Conservation (phyloP, 768 basidiomycete species). For the Cytidiella melzeri region DNA sequence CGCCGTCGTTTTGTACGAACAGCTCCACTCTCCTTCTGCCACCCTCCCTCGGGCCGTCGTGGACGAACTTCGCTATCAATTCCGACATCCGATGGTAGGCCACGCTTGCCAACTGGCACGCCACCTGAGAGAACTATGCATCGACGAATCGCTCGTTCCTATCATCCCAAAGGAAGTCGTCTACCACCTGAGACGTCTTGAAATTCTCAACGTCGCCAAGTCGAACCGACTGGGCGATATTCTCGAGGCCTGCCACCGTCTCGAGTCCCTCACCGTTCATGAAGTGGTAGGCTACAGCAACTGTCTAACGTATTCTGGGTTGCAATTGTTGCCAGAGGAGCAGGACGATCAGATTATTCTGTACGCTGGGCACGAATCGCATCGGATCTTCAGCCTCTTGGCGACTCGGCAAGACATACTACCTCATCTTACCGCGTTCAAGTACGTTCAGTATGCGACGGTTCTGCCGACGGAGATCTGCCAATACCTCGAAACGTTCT, state of each 20-base stretch:
- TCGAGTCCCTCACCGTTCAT: conserved; percentile 1
- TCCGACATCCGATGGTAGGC: neutral
- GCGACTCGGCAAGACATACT: neutral
- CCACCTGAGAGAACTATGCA: neutral
- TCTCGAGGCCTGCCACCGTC: neutral
- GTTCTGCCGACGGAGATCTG: neutral
- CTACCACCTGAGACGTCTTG: neutral
- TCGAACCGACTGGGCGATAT: neutral
- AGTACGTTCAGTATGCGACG: neutral
- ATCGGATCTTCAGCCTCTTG: neutral
- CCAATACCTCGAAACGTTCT: neutral
- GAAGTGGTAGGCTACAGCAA: neutral
- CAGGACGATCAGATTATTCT: neutral
- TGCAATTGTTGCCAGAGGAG: neutral
- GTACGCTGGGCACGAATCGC: neutral
- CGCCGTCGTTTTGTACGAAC: neutral
- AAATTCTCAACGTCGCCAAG: neutral
- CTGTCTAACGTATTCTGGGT: neutral
- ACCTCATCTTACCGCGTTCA: neutral
- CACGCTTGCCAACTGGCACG: neutral
- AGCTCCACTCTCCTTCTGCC: neutral
- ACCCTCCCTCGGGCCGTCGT: neutral
- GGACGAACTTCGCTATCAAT: neutral
- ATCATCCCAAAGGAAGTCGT: neutral
- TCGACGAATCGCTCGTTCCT: neutral